These are phyloP conservation scores for Trichophyton simii DNA, from an alignment of 2,329 filamentous ascomycete genomes.

Conservation along the genomic window DNA sequence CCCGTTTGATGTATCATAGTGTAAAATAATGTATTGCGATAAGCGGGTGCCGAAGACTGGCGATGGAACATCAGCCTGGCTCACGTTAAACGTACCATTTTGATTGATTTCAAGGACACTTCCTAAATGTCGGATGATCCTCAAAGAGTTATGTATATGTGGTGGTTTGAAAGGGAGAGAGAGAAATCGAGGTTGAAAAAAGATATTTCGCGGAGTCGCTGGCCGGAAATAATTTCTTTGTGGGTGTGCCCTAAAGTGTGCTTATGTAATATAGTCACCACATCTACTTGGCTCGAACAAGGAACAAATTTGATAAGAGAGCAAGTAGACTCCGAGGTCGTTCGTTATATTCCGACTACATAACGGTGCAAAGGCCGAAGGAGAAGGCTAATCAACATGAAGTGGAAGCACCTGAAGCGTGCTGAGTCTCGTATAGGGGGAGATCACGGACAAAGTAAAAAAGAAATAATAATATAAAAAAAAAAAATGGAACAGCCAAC, in stretches of 20 bases:
- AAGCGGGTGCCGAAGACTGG: background rate
- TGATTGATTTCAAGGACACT: conserved; percentile 23
- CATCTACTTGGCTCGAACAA: background rate
- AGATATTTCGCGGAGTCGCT: background rate
- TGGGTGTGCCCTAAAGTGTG: background rate
- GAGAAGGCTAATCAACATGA: background rate
- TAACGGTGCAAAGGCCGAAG: background rate
- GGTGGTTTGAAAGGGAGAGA: background rate
- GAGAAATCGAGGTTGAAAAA: background rate
- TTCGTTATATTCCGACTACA: background rate
- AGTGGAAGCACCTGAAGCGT: background rate
- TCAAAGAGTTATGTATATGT: conserved; percentile 35
- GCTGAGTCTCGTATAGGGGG: background rate
- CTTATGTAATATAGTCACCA: background rate
- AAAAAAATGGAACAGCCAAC: no score
- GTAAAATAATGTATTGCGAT: background rate
- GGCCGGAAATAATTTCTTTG: background rate
- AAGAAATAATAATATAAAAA: background rate
- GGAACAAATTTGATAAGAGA: background rate
- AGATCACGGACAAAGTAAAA: background rate
- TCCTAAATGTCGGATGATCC: conserved; percentile 39
- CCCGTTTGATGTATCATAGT: background rate
- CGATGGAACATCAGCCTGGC: background rate
- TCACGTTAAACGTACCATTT: conserved; percentile 33
- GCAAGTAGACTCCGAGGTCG: background rate